Conservation (phyloP, 2,329 filamentous ascomycete species). For the Scedosporium dehoogii region DNA sequence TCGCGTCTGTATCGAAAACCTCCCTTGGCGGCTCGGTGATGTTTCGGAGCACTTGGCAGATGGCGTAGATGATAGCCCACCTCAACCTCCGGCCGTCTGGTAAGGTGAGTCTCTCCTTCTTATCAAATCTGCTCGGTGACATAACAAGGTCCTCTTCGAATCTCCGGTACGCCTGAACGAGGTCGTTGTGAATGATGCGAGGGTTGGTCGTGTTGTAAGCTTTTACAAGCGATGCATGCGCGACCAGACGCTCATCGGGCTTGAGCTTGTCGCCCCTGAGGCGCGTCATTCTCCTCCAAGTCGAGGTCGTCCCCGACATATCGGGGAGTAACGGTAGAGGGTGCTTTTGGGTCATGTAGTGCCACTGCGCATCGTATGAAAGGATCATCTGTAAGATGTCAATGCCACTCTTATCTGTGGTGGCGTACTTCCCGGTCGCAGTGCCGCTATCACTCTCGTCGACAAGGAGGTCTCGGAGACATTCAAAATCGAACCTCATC, state of each 20-base stretch:
- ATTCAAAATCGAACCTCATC: conserved; percentile 62
- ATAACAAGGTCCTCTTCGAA: conserved; percentile 56
- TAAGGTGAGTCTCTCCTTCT: conserved; percentile 39
- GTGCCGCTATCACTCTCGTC: conserved; percentile 34
- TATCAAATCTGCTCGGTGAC: conserved; percentile 41
- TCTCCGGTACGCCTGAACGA: conserved; percentile 58
- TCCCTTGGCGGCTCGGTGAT: conserved; percentile 52
- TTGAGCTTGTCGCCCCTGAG: conserved; percentile 30
- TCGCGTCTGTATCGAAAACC: conserved; percentile 44
- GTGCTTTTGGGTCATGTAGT: conserved; percentile 49
- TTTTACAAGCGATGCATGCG: conserved; percentile 41
- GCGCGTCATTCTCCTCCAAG: conserved; percentile 29
- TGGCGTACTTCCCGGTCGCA: conserved; percentile 21
- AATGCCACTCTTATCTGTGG: conserved; percentile 45
- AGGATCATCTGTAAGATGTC: conserved; percentile 60
- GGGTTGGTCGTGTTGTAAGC: conserved; percentile 35
- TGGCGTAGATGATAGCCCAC: conserved; percentile 67
- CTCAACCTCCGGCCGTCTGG: conserved; percentile 65
- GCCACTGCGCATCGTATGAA: conserved; percentile 53
- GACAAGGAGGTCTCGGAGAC: conserved; percentile 61
- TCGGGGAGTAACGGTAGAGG: conserved; percentile 59
- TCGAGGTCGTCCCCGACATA: conserved; percentile 15
- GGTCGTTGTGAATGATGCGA: conserved; percentile 32
- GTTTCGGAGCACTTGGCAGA: conserved; percentile 61
- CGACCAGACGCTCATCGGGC: conserved; percentile 36